phyloP scores from a whole-genome alignment of 1,284 basidiomycete species.

The Ceratobasidium sp. region DNA sequence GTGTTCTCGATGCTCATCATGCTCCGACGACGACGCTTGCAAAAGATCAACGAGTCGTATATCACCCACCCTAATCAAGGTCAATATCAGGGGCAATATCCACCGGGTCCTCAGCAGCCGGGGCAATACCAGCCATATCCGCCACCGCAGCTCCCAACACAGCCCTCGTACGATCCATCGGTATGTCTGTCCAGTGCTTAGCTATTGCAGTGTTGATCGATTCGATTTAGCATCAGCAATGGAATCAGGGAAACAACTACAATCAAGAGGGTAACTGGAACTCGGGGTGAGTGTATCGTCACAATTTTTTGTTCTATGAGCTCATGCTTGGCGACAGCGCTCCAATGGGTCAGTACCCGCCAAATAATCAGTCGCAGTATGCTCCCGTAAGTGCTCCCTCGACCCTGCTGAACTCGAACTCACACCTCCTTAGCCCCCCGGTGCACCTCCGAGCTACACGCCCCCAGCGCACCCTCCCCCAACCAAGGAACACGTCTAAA shows the following conservation, averaged over 20 bases:
- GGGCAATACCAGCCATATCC: conserved; percentile 9
- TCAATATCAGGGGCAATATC: neutral
- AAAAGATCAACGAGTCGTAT: conserved; percentile 21
- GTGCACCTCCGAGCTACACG: conserved; percentile 21
- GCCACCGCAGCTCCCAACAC: neutral
- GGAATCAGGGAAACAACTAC: neutral
- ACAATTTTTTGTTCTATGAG: neutral
- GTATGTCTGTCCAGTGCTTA: neutral
- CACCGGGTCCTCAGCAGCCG: conserved; percentile 6
- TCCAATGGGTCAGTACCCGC: conserved; percentile 18
- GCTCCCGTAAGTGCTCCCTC: conserved; percentile 21
- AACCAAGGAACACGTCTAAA: conserved; percentile 22
- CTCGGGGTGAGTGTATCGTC: conserved; percentile 7
- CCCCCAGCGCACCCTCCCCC: conserved; percentile 26
- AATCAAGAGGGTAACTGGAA: conserved; percentile 26
- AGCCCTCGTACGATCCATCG: conserved; percentile 25
- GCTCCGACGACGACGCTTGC: conserved; percentile 35
- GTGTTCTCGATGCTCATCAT: neutral
- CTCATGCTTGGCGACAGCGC: neutral
- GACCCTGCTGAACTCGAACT: neutral
- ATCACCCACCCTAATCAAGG: conserved; percentile 14
- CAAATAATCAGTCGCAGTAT: conserved; percentile 25
- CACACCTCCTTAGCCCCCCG: neutral
- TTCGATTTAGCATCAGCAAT: conserved; percentile 10
- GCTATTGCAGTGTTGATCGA: neutral